phyloP scores from a whole-genome alignment of 2,329 filamentous ascomycete species.

The Phaeosphaeriaceae sp. region DNA sequence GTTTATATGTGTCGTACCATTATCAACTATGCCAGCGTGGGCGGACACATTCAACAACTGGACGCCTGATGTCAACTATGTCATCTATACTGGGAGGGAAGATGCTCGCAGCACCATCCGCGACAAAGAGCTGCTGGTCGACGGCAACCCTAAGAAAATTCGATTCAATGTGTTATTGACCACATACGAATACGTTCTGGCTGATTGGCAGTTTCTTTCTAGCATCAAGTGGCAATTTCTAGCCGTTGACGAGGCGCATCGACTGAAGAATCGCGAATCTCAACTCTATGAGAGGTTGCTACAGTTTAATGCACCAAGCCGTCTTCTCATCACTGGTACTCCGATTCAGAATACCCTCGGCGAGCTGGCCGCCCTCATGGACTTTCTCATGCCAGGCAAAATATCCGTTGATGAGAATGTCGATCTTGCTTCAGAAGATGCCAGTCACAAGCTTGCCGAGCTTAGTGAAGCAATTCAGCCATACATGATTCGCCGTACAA shows the following conservation, averaged over 20 bases:
- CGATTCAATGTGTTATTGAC: conserved; percentile 99
- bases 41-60: conserved; percentile 96
- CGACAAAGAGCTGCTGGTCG: conserved; percentile 86
- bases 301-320: conserved; percentile 85
- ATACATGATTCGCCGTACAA: conserved; percentile 93
- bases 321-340: conserved; percentile 93
- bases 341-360: conserved; percentile 97
- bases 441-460: conserved; percentile 84
- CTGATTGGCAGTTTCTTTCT: conserved; percentile 81
- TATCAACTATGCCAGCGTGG: conserved; percentile 98
- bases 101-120: conserved; percentile 84
- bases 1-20: conserved; percentile 94
- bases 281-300: conserved; percentile 87
- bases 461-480: conserved; percentile 88
- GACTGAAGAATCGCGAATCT: conserved; percentile 94
- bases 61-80: conserved; percentile 95
- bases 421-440: conserved; percentile 79
- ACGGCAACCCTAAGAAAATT: conserved; percentile 83
- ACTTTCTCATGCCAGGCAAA: conserved; percentile 96
- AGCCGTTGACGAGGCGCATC: conserved; percentile 94
- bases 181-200: conserved; percentile 94
- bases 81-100: conserved; percentile 93
- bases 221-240: conserved; percentile 98
- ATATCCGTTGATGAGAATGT: conserved; percentile 91
- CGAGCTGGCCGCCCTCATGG: conserved; percentile 88